These are phyloP conservation scores for Didymella keratinophila DNA, from an alignment of 2,329 filamentous ascomycete genomes.

Conservation along the genomic window DNA sequence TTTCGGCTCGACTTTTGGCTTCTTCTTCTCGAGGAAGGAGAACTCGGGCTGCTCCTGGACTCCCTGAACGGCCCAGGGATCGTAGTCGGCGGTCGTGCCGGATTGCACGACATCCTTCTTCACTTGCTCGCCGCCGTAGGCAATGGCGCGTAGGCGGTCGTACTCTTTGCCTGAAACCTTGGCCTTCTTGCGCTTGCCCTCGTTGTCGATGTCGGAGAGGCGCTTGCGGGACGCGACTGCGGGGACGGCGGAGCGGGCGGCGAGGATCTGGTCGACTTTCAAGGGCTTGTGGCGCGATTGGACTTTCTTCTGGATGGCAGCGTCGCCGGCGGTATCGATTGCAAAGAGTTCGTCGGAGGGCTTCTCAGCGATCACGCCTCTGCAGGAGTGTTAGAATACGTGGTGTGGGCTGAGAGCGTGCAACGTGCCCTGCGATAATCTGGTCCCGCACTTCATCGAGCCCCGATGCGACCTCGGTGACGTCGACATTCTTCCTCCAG, in stretches of 20 bases:
- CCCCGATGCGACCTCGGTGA: constrained; percentile 83
- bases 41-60: constrained; percentile 62
- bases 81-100: constrained; percentile 69
- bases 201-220: constrained; percentile 73
- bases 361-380: constrained; percentile 86
- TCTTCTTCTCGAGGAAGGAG: constrained; percentile 72
- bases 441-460: constrained; percentile 86
- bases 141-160: constrained; percentile 76
- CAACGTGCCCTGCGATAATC: constrained; percentile 81
- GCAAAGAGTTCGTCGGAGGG: constrained; percentile 83
- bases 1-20: constrained; percentile 73
- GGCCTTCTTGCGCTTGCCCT: constrained; percentile 73
- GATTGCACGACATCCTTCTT: constrained; percentile 59
- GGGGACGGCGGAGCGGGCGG: constrained; percentile 80
- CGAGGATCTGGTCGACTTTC: constrained; percentile 91
- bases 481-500: constrained; percentile 97
- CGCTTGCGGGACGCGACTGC: constrained; percentile 83
- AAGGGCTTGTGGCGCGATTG: constrained; percentile 77
- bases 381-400: constrained; percentile 50
- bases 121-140: constrained; percentile 70
- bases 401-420: neutral
- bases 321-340: constrained; percentile 77
- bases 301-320: constrained; percentile 69
- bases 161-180: constrained; percentile 89
- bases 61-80: constrained; percentile 75